Percentiles rank a stretch among this genome's conserved stretches.
These are phyloP conservation scores for Coleophoma eucalyptorum DNA, from an alignment of 2,329 filamentous ascomycete species.

Conservation along the genomic window DNA sequence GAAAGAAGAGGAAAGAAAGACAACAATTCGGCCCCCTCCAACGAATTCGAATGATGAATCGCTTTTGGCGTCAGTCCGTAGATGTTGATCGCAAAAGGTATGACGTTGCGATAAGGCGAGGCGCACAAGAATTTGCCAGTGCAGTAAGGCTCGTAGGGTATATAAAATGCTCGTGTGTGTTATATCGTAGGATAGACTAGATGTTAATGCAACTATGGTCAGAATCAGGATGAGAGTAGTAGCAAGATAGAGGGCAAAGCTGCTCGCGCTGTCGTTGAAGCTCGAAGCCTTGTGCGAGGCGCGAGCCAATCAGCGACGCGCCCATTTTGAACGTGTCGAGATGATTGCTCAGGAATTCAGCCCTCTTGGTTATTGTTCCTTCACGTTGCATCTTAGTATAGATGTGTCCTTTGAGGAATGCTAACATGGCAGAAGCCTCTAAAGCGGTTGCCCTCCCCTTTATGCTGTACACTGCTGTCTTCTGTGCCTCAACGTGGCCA, in stretches of 20 bases:
- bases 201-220: neutral
- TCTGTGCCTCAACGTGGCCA: no score
- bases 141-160: neutral
- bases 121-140: neutral
- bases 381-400: no score
- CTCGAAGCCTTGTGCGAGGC: neutral
- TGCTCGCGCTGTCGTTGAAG: neutral
- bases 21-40: neutral
- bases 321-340: neutral
- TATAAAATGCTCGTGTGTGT: neutral
- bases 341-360: neutral
- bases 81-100: no score
- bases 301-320: neutral
- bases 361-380: no score
- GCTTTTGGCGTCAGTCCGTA: neutral
- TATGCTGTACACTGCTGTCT: no score
- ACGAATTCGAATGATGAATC: neutral
- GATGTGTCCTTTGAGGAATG: no score
- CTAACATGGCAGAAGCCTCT: no score
- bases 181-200: neutral
- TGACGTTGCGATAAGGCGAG: no score
- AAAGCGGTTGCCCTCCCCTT: no score
- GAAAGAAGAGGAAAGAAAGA: constrained; percentile 1
- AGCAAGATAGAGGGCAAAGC: neutral
- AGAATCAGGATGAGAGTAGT: neutral